Conservation (phyloP, 768 basidiomycete genomes). For the Hypholoma sublateritium region DNA sequence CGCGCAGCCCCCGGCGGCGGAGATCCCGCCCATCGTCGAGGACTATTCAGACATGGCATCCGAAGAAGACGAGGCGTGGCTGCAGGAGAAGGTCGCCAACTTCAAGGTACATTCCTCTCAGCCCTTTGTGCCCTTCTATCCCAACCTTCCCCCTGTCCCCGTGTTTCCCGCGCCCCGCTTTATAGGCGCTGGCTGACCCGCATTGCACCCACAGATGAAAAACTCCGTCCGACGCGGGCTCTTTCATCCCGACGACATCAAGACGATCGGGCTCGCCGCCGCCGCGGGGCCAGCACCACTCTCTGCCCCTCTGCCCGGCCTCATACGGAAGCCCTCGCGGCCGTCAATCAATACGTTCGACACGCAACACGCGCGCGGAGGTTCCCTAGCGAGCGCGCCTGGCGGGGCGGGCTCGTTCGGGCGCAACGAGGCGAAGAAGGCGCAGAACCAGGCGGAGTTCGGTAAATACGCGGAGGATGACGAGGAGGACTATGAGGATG, state of each 20-base stretch:
- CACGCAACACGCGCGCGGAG: slow-evolving; percentile 54
- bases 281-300: slow-evolving; percentile 52
- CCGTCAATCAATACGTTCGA: slow-evolving; percentile 38
- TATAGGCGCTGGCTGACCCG: background rate
- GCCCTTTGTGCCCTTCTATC: background rate
- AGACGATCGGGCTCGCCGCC: slow-evolving; percentile 60
- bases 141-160: background rate
- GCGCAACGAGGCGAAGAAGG: slow-evolving; percentile 57
- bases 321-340: slow-evolving; percentile 53
- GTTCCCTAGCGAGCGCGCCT: slow-evolving; percentile 47
- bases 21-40: slow-evolving; percentile 73
- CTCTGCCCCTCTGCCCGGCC: slow-evolving; percentile 65
- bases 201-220: slow-evolving; percentile 48
- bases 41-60: slow-evolving; percentile 88
- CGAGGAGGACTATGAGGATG: slow-evolving; percentile 94
- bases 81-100: slow-evolving; percentile 80
- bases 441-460: slow-evolving; percentile 63
- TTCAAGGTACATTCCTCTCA: slow-evolving; percentile 59
- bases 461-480: slow-evolving; percentile 83
- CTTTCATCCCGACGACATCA: slow-evolving; percentile 89
- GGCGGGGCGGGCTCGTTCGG: slow-evolving; percentile 62
- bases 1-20: slow-evolving; percentile 59
- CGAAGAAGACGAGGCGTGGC: slow-evolving; percentile 69
- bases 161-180: too few relatives aligned
- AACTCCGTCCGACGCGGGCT: slow-evolving; percentile 72